Evolutionary conservation across 208 protist species (phyloP).

Genomic region (Wallacemonas rigidus): DNA sequence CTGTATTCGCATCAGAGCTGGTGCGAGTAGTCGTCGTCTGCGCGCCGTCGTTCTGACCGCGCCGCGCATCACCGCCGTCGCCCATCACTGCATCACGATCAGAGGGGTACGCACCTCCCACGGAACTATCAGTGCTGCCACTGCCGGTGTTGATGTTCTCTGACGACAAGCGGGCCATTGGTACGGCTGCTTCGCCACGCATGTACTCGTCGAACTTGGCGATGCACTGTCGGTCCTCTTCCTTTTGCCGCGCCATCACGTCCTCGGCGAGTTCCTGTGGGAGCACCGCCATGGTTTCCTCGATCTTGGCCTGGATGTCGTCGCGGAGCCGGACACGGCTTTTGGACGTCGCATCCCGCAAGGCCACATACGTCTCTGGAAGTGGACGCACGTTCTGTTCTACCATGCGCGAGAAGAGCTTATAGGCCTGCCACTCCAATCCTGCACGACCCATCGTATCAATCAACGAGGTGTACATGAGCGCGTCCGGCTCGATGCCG

Average conservation of each 20-base stretch:
- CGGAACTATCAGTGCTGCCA: too few species aligned
- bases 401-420: slow-evolving; percentile 93
- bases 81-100: too few species aligned
- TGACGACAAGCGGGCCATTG: not conserved
- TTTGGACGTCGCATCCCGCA: slow-evolving; percentile 75
- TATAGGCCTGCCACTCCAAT: slow-evolving; percentile 93
- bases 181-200: slow-evolving; percentile 48
- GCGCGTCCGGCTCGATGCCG: slow-evolving; percentile 87
- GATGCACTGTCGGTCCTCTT: slow-evolving; percentile 73
- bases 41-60: not conserved
- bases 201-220: slow-evolving; percentile 88
- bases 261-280: slow-evolving; percentile 76
- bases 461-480: slow-evolving; percentile 94
- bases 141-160: too few species aligned
- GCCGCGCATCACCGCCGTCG: too few species aligned
- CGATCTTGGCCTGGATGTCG: slow-evolving; percentile 87
- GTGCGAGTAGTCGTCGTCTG: not conserved
- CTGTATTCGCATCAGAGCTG: not conserved
- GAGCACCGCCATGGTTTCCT: slow-evolving; percentile 68
- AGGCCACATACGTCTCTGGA: slow-evolving; percentile 90
- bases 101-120: too few species aligned
- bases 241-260: slow-evolving; percentile 55
- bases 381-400: slow-evolving; percentile 82
- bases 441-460: slow-evolving; percentile 83
- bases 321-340: slow-evolving; percentile 58